Base-by-base conservation (phyloP, 768 basidiomycete species). In the Nidula microcarpa region DNA sequence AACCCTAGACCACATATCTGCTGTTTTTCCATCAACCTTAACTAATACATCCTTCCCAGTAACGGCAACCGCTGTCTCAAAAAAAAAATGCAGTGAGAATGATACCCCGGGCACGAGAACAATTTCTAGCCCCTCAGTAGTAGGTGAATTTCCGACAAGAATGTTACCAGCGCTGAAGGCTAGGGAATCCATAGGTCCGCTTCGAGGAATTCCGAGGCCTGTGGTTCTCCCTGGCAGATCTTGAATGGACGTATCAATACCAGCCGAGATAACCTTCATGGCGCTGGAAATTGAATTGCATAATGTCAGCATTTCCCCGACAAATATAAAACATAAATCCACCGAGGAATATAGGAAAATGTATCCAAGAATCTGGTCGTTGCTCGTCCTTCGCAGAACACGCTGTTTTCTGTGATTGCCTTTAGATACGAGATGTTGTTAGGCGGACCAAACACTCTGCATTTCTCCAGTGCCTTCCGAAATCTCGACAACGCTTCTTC, bases 131-230 rank as follows among this genome's bases (percentile, higher is more conserved):
- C 71, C 80, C 61, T 87, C 87, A 0, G 65, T 78, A 7, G 62
- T 72, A 1, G 62, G 57, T 0, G 65, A 52, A 60, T 88, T 89
- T 4, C 80, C 80, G 4, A 77, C 82, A 11, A 89, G 68, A 35
- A 80, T 55, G 58, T 88, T 87, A 7, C 79, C 86, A 0, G 73
- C 68, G 23, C 74, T 64, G 63, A 84, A 81, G 0, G 86, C 80
- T 8, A 80, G 61, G 8, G 71, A 53, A 59, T 89, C 87, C 80
- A 86, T 83, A 0, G 85, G 81, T 0, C 87, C 87, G 54, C 81
- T 79, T 11, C 68, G 73, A 0, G 87, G 87, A 2, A 87, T 75
- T 1, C 86, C 87, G 33, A 78, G 66, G 1, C 82, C 79, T 0
- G 79, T 71, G 0, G 59, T 61, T 1, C 85, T 74, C 0, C 81